These are phyloP conservation scores for Tuber umbilicatum DNA, from an alignment of 495 filamentous ascomycete genomes.

Conservation along the genomic window DNA sequence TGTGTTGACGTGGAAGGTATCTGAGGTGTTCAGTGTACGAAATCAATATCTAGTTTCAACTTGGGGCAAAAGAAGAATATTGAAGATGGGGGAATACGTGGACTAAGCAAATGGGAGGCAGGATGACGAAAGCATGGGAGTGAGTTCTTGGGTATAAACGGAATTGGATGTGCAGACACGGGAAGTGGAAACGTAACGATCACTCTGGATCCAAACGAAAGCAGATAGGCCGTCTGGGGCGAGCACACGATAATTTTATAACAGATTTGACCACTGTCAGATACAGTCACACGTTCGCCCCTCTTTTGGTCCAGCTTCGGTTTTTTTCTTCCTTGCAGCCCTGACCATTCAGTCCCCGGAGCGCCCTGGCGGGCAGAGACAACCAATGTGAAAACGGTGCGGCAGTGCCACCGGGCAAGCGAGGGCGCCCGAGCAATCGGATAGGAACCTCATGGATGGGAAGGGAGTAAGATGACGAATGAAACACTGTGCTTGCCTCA, in stretches of 20 bases:
- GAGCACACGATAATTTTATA: constrained; percentile 38
- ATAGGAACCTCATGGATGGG: constrained; percentile 26
- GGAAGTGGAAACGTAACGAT: constrained; percentile 31
- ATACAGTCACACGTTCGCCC: constrained; percentile 15
- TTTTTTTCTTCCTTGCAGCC: constrained; percentile 23
- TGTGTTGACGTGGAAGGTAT: constrained; percentile 36
- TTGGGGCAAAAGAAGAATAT: constrained; percentile 7
- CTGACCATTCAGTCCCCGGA: constrained; percentile 1
- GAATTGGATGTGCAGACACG: constrained; percentile 22
- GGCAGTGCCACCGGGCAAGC: constrained; percentile 17
- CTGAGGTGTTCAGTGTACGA: constrained; percentile 27
- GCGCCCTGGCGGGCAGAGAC: constrained; percentile 14
- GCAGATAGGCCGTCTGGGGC: constrained; percentile 18
- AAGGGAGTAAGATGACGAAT: constrained; percentile 20
- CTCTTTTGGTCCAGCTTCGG: constrained; percentile 11
- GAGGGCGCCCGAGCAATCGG: constrained; percentile 28
- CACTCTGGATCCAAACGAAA: constrained; percentile 25
- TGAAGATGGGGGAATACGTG: constrained; percentile 32
- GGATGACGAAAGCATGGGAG: constrained; percentile 13
- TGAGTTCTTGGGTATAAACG: constrained; percentile 26
- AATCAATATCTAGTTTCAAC: constrained; percentile 33
- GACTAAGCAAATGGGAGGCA: constrained; percentile 27
- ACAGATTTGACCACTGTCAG: constrained; percentile 24
- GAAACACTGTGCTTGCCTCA: constrained; percentile 5
- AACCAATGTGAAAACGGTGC: constrained; percentile 22